Evolutionary conservation across 495 filamentous ascomycete species (phyloP), one percentile per base, ranked within the genome.

Genomic region (Sordaria brevicollis): DNA sequence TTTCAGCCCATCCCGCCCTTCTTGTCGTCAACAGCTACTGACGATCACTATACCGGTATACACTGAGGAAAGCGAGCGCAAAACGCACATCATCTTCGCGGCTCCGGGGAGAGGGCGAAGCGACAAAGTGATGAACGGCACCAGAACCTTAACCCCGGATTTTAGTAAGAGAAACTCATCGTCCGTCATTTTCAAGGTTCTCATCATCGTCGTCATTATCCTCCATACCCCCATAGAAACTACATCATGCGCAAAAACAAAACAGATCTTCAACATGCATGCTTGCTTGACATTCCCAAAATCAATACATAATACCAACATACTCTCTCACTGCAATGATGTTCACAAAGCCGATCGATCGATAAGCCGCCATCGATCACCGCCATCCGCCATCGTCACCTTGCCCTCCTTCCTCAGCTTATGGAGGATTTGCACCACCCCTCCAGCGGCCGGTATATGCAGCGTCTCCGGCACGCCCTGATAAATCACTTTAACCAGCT

Each of bases 401-500:
- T 81, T 89, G 35, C 89, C 89, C 73, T 94, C 91, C 33, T 77
- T 78, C 76, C 88, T 81, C 73, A 94, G 79, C 82, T 94, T 94
- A 71, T 81, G 74, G 70, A 95, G 76, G 65, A 94, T 87, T 78
- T 89, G 88, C 57, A 87, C 57, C 29, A 93, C 83, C 4, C 92
- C 92, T 43, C 83, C 80, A 62, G 88, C 89, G 4, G 92, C 93
- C 17, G 94, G 88, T 35, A 83, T 72, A 79, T 93, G 91, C 72
- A 99, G 82, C 72, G 83, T 88, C 77, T 91, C 89, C 5, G 90
- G 88, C 7, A 96, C 87, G 78, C 91, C 90, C 54, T 83, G 83
- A 75, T 99, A 99, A 25, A 99, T 91, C 31, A 89, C 80, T 79
- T 91, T 91, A 33, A 98, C 96, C 54, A 98, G 82, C 75, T 93